Evolutionary conservation across 2,329 filamentous ascomycete species (phyloP).

Genomic region (Monilinia aucupariae): DNA sequence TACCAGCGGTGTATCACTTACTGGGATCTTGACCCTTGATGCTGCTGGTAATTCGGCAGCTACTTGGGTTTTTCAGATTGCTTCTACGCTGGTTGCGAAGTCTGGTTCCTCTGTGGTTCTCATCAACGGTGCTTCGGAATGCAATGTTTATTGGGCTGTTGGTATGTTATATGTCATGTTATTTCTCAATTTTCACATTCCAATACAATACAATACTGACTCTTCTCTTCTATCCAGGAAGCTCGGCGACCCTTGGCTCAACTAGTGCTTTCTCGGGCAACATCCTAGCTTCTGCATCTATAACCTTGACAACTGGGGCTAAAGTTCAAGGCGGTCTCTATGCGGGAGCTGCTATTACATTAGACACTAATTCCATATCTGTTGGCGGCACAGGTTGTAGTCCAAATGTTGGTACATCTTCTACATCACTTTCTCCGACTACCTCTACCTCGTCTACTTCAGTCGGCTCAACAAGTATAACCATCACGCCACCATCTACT

Average conservation of each 20-base stretch:
- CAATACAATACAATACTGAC: neutral
- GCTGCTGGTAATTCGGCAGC: slow-evolving; percentile 13
- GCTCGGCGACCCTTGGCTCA: slow-evolving; percentile 16
- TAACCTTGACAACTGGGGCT: slow-evolving; percentile 10
- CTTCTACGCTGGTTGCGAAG: slow-evolving; percentile 11
- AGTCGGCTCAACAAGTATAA: neutral
- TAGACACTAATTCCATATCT: slow-evolving; percentile 8
- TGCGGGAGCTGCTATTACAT: slow-evolving; percentile 13
- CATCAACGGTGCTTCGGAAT: slow-evolving; percentile 14
- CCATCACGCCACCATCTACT: neutral
- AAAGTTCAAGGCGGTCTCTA: slow-evolving; percentile 8
- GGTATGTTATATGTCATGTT: slow-evolving; percentile 6
- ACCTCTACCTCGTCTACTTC: neutral
- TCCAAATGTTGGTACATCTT: neutral
- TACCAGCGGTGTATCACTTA: slow-evolving; percentile 5
- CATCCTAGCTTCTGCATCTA: slow-evolving; percentile 14
- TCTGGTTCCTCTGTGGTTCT: slow-evolving; percentile 10
- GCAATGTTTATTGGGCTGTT: slow-evolving; percentile 21
- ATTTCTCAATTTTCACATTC: neutral
- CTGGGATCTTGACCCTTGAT: slow-evolving; percentile 18
- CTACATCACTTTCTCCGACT: neutral
- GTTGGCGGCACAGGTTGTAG: neutral
- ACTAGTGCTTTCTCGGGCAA: slow-evolving; percentile 15
- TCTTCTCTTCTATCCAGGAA: slow-evolving; percentile 2
- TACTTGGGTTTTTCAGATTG: slow-evolving; percentile 20